Evolutionary conservation across 225 moss, liverwort and hornwort genomes (phyloP), one percentile per base, ranked within the genome.

Genomic region (Pseudisothecium myosuroides): DNA sequence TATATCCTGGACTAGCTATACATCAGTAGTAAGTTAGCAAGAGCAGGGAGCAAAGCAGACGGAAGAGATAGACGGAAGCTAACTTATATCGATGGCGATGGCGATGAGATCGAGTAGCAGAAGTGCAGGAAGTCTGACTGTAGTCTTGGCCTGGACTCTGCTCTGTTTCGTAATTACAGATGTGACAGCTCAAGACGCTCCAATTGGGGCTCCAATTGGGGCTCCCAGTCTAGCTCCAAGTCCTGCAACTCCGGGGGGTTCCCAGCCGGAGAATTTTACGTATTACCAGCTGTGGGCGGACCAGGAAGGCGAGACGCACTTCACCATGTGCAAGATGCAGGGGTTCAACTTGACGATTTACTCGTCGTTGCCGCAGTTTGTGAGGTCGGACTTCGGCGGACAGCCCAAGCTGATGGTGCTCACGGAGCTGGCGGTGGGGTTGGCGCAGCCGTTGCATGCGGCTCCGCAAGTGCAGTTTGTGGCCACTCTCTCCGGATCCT

Each of bases 381-480:
- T 94, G 90, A 91, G 91, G 75, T 91, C 91, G 43, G 90, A 93
- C 16, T 97, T 96, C 78, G 96, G 96, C 24, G 96, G 96, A 41
- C 78, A 65, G 81, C 90, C 58, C 1, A 49, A 82, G 76, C 52
- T 8, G 34, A 36, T 96, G 22, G 83, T 86, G 36, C 91, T 97
- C 67, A 96, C 96, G 28, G 96, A 98, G 94, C 86, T 98, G 55
- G 79, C 95, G 14, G 94, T 90, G 26, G 96, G 94, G 39, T 71
- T 96, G 60, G 88, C 88, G 87, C 96, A 96, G 93, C 94, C 93
- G 71, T 91, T 96, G 78, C 98, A 98, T 80, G 83, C 95, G n/a
- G 88, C 93, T 50, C 97, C 96, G 5, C 65, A 92, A 88, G 95
- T 96, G 50, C 95, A 98, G 64, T 97, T 98, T 52, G 95, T 98